Evolutionary conservation across 306 rosid species (phyloP), one percentile per base, ranked within the genome.

Genomic region (Macrotyloma uniflorum): DNA sequence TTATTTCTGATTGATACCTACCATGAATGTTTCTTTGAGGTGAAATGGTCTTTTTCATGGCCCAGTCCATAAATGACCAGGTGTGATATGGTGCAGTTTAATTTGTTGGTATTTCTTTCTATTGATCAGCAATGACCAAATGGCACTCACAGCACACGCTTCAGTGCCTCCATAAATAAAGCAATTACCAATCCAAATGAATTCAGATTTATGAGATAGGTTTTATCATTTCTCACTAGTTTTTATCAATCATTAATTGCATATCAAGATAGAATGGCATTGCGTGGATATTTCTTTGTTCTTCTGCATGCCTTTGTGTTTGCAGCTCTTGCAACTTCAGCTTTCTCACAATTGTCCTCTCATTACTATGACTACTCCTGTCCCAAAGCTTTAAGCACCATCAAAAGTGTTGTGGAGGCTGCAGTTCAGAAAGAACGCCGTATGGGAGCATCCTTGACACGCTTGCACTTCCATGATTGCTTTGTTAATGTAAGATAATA

Each of bases 381-480:
- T 14, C 87, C 90, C 15, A 14, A 55, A 0, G 87, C 82, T 74
- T 62, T 80, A 67, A 74, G 38, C 8, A 81, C 86, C 36, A 83
- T 86, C 45, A 19, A 43, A 74, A 18, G 42, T 4, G 82, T 70
- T 0, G 87, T 86, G 4, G 19, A 65, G 50, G 75, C 42, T 13
- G 87, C 87, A 0, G 82, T 86, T 4, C 15, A 33, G 30, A 75
- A 55, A 57, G 90, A 86, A 70, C 42, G 26, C 0, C 87, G 90
- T 36, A 81, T 86, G 82, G 90, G 82, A 0, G 90, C 84, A 32
- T 86, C 90, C 18, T 42, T 86, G 43, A 72, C 84, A 6, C 87
- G 87, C 3, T 20, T 86, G 66, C 86, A 83, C 70, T 86, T 86
- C 67, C 90, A 86, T 54, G 90, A 86, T 33, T 86, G 90, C 19